Base-by-base conservation (phyloP, 2,329 filamentous ascomycete species). In the Diatrype stigma region DNA sequence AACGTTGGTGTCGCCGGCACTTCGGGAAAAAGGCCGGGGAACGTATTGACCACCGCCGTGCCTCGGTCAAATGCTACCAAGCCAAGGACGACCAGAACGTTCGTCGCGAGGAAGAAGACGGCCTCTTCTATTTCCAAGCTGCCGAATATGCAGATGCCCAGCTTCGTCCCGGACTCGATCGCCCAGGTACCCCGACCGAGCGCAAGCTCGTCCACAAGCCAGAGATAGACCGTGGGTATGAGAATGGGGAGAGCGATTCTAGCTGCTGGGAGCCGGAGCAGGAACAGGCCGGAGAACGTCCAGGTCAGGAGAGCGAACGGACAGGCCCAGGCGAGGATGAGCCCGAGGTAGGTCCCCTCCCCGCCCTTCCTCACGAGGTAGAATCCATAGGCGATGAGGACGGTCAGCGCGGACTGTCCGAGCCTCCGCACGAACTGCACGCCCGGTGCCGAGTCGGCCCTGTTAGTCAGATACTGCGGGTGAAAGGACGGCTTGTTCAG, bases 71-170 rank as follows among this genome's bases (percentile, higher is more conserved):
- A 85, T 0, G 86, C 83, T 1, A 84, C 71, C 22, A 87, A 70
- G 1, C 87, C 87, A 62, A 86, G 84, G 0, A 89, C 84, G 50
- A 91, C 83, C 19, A 91, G 68, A 0, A 72, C 72, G 63, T 90
- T 90, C 2, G 86, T 89, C 3, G 80, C 68, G 3, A 90, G 70
- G 66, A 91, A 91, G 72, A 90, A 90, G 7, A 86, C 58, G 0
- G 86, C 86, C 64, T 91, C 87, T 68, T 91, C 87, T 19, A 90
- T 74, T 47, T 90, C 87, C 28, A 90, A 67, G 6, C 78, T 78
- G 2, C 80, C 77, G 78, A 84, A 89, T 0, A 90, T 56, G 45
- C 82, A 75, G 37, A 80, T 61, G 0, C 78, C 82, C 11, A 87
- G 75, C 60, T 90, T 90, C 0, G 86, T 90, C 0, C 80, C 82